Evolutionary conservation across 164 flowering plant species (phyloP).

Genomic region (Sextonia rubra): DNA sequence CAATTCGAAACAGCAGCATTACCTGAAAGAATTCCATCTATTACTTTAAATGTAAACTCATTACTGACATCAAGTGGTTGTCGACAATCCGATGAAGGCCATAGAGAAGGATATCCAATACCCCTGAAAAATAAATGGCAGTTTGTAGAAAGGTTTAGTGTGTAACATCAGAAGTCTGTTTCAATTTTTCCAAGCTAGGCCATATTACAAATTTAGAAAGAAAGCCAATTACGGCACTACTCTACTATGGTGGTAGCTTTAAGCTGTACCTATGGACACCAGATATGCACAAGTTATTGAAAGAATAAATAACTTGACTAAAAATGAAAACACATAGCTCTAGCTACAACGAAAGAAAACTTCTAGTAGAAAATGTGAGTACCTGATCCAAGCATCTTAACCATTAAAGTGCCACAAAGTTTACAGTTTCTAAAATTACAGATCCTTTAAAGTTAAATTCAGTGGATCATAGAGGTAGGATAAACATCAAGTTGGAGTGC

Average conservation of each 20-base stretch:
- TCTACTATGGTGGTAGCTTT: background rate
- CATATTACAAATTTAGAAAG: too few species aligned
- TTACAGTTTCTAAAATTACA: too few species aligned
- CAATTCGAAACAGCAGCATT: conserved; percentile 3
- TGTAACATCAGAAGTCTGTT: background rate
- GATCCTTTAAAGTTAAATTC: too few species aligned
- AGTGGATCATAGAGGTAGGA: too few species aligned
- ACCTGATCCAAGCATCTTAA: too few species aligned
- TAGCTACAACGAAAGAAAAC: background rate
- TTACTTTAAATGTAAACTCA: conserved; percentile 78
- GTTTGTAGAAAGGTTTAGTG: background rate
- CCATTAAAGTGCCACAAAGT: too few species aligned
- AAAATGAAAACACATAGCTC: background rate
- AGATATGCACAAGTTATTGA: background rate
- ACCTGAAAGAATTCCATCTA: conserved; percentile 93
- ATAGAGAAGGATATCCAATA: conserved; percentile 70
- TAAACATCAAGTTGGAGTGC: too few species aligned
- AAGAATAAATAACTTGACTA: too few species aligned
- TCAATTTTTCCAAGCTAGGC: background rate
- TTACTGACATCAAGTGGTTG: conserved; percentile 95
- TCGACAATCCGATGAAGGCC: conserved; percentile 73
- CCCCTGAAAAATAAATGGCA: conserved; percentile 51
- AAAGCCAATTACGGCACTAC: too few species aligned
- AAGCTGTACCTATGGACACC: background rate
- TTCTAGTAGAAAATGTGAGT: too few species aligned